These are phyloP conservation scores for Pleurotus tuoliensis DNA, from an alignment of 768 basidiomycete species.

Conservation along the genomic window DNA sequence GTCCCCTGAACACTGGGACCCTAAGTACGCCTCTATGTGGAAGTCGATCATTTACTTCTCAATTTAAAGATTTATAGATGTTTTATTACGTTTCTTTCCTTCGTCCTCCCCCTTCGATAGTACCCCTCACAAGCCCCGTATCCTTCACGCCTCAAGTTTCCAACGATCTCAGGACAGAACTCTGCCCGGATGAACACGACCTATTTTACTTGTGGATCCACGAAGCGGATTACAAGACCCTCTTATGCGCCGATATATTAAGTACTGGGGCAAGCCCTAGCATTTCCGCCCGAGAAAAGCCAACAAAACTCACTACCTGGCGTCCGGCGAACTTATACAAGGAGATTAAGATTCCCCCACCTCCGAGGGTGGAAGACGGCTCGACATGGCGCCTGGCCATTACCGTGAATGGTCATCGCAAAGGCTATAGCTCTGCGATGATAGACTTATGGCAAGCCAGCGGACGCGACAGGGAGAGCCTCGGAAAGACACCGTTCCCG, in stretches of 20 bases:
- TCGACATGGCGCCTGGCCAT: conserved; percentile 66
- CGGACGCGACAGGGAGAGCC: conserved; percentile 1
- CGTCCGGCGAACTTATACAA: conserved; percentile 68
- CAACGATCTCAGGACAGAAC: conserved; percentile 87
- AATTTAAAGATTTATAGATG: conserved; percentile 36
- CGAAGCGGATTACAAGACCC: conserved; percentile 12
- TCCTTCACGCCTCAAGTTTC: conserved; percentile 79
- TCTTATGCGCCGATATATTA: not conserved
- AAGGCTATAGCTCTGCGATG: not conserved
- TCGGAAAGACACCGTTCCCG: conserved; percentile 50
- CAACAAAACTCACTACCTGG: conserved; percentile 73
- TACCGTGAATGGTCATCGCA: conserved; percentile 32
- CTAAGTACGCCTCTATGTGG: too few relatives aligned
- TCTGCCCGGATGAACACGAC: conserved; percentile 48
- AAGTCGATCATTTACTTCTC: too few relatives aligned
- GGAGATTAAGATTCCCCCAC: conserved; percentile 63
- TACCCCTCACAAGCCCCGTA: conserved; percentile 39
- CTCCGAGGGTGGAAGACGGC: conserved; percentile 45
- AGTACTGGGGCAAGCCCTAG: too few relatives aligned
- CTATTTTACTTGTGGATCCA: conserved; percentile 69
- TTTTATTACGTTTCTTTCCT: conserved; percentile 90
- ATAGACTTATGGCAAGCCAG: too few relatives aligned
- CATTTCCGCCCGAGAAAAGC: conserved; percentile 28
- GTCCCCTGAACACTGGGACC: too few relatives aligned
- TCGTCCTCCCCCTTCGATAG: conserved; percentile 70